Conservation (phyloP, 352 stramenopile species). For the Hyaloperonospora arabidopsidis region DNA sequence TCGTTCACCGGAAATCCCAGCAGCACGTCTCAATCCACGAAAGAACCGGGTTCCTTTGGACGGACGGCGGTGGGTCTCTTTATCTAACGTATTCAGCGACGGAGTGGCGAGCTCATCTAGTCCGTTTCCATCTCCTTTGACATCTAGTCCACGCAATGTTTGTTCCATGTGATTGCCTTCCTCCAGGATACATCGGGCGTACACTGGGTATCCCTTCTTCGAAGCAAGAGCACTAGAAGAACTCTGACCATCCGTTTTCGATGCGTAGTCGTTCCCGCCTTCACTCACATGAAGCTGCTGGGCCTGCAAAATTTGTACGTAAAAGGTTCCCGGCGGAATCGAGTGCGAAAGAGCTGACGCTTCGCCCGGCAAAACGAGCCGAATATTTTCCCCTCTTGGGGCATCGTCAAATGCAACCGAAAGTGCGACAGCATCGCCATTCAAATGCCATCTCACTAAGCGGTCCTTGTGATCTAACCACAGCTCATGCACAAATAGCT, state of each 20-base stretch:
- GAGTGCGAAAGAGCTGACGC: constrained; percentile 62
- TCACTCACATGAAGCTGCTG: constrained; percentile 55
- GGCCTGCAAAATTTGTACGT: constrained; percentile 70
- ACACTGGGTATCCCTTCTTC: constrained; percentile 56
- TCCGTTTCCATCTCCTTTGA: constrained; percentile 25
- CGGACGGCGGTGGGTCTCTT: constrained; percentile 34
- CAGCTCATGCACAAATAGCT: constrained; percentile 80
- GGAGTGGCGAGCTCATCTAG: constrained; percentile 23
- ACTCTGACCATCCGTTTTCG: constrained; percentile 13
- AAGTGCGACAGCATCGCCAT: constrained; percentile 69
- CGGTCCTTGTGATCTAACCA: constrained; percentile 82
- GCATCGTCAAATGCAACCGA: constrained; percentile 73
- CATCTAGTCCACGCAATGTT: constrained; percentile 58
- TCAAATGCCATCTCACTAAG: constrained; percentile 79
- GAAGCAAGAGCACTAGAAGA: constrained; percentile 7
- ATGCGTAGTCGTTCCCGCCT: constrained; percentile 7
- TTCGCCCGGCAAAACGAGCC: constrained; percentile 69
- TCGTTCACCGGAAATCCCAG: constrained; percentile 66
- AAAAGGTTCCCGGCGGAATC: constrained; percentile 71
- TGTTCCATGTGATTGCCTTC: constrained; percentile 72
- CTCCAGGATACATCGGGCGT: constrained; percentile 66
- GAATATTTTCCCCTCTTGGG: constrained; percentile 61
- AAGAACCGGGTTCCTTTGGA: constrained; percentile 65
- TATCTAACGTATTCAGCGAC: constrained; percentile 12
- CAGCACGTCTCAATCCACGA: constrained; percentile 61